Base-by-base conservation (phyloP, 768 basidiomycete genomes). In the Leucocoprinus leucothites region DNA sequence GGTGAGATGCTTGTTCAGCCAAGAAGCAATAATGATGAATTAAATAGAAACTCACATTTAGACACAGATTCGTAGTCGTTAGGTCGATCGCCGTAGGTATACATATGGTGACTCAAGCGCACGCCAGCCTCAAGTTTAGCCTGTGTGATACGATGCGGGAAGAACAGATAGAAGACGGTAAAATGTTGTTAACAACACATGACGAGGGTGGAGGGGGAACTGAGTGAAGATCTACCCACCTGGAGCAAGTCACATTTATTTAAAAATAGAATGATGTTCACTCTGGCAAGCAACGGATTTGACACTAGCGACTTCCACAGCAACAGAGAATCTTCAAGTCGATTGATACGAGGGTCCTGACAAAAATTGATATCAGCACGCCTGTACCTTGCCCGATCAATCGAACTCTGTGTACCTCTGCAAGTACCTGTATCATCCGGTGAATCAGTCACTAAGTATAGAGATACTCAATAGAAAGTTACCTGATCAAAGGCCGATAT, bases 401-500 rank as follows among this genome's bases (percentile, higher is more conserved):
- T 16, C 28, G 34, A 41, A 45, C 28, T 9, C 26, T 48, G 62
- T 70, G 57, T 56, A 89, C 89, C 80, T 92, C 91, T 24, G 81
- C 74, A 55, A 92, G 77, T 40, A 88, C 83, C 74, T 74, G 60
- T 13, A 46, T 44, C 34, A 56, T 50, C 24, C n/a, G 38, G 25
- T 57, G 45, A 44, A 44, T 26, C 46, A 43, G 24, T 11, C 16
- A 21, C 35, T 35, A 53, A 38, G 18, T 34, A 25, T 49, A 57
- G 51, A 44, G n/a, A 51, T 24, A 8, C 18, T 28, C 22, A 28
- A 22, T 31, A 6, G 16, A 58, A 52, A 47, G 26, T 38, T 49
- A 74, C 74, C 71, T 92, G 90, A 73, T 92, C 91, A 62, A 93
- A 93, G 22, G 86, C 87, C 36, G 91, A 92, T 45, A 94, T 91